Evolutionary conservation across 306 rosid genomes (phyloP), one percentile per base, ranked within the genome.

Genomic region (Cicer chorassanicum): DNA sequence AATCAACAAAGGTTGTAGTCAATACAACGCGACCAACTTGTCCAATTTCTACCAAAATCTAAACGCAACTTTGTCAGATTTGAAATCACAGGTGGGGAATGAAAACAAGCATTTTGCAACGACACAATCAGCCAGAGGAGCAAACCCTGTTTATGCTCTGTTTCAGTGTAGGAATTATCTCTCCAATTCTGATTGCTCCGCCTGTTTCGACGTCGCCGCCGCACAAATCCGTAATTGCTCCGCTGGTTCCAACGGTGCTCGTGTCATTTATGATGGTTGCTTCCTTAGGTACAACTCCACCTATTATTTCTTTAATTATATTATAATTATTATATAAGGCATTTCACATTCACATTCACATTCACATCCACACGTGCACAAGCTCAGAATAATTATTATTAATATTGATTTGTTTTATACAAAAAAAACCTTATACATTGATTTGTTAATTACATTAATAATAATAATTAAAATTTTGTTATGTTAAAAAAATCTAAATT

Each of bases 241-340:
- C 10, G 84, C 85, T 38, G 89, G 87, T 0, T 81, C 96, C 57
- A 90, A 88, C 68, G 96, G 96, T 36, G 96, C 86, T 9, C 96
- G 96, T 1, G 89, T 81, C 81, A 78, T 90, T 66, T 90, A 87
- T 21, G 93, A 90, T 8, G 96, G 93, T 16, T 90, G 96, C 88
- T 84, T 90, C 76, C 87, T 90, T 70, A 84, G 96, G 93, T 90
- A 80, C 80, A 46, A 4, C 54, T 57, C 49, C 68, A 45, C 63
- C 43, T 0, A 7, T 45, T 13, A 15, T 61, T 77, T 29, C n/a
- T 15, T 15, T 8, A 19, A 6, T 60, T 39, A 19, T 65, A 9
- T 9, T 11, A 50, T 56, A 6, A 24, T 5, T 5, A 54, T 21
- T 41, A 40, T 19, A 0, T 29, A 0, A 24, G 3, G 4, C 34